Conservation (phyloP, 331 rosid species). For the Prunus yedoensis region DNA sequence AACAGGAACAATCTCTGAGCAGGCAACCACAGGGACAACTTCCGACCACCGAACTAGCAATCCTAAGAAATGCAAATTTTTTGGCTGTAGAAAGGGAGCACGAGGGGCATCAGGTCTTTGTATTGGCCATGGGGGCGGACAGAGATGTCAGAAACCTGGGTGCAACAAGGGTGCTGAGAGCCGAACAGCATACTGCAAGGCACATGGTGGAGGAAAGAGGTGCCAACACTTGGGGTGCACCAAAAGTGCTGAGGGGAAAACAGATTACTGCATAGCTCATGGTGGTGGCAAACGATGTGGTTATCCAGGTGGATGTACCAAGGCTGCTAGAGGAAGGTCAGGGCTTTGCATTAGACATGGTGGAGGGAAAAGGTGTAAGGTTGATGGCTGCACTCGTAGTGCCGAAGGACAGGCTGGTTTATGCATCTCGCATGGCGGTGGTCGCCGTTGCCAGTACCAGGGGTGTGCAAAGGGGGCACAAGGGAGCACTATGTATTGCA, state of each 20-base stretch:
- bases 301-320: conserved; percentile 65
- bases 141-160: conserved; percentile 94
- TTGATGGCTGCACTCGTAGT: conserved; percentile 81
- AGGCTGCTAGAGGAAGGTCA: conserved; percentile 95
- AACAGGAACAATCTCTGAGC: conserved; percentile 40
- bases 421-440: conserved; percentile 99
- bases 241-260: conserved; percentile 98
- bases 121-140: conserved; percentile 99
- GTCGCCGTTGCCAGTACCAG: conserved; percentile 82
- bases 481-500: conserved; percentile 95
- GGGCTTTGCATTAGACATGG: conserved; percentile 99
- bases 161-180: conserved; percentile 99
- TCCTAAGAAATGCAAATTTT: conserved; percentile 73
- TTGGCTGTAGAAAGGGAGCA: conserved; percentile 88
- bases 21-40: conserved; percentile 41
- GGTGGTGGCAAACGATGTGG: conserved; percentile 95
- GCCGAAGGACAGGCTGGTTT: conserved; percentile 98
- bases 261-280: conserved; percentile 93
- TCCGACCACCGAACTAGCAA: conserved; percentile 53
- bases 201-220: conserved; percentile 98
- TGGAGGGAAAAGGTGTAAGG: conserved; percentile 90
- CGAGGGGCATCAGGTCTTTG: conserved; percentile 98
- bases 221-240: conserved; percentile 92
- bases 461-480: conserved; percentile 88
- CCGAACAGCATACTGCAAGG: conserved; percentile 95